Conservation (phyloP, 805 yeast species). For the Scheffersomyces amazonensis region DNA sequence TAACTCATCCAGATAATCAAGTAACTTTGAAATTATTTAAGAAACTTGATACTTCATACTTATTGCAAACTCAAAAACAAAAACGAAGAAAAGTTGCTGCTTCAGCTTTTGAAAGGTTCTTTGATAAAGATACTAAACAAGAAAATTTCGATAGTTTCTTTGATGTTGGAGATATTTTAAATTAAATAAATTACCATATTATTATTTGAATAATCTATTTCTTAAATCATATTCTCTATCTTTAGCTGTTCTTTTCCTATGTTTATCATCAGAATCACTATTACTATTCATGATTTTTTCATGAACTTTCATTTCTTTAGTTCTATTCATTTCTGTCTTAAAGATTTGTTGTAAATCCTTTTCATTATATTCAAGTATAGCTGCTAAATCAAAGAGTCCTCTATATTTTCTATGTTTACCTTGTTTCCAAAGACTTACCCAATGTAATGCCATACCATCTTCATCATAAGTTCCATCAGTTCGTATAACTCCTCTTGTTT, state of each 20-base stretch:
- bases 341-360: conserved; percentile 19
- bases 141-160: conserved; percentile 7
- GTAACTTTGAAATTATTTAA: too few relatives aligned
- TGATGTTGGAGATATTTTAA: conserved; percentile 8
- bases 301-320: conserved; percentile 23
- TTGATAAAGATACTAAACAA: conserved; percentile 1
- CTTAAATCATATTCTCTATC: conserved; percentile 40
- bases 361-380: conserved; percentile 27
- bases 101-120: not conserved
- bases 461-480: conserved; percentile 46
- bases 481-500: conserved; percentile 31
- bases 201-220: conserved; percentile 35
- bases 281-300: conserved; percentile 28
- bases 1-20: too few relatives aligned
- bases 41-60: conserved; percentile 20
- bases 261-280: conserved; percentile 40
- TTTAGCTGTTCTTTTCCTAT: conserved; percentile 41
- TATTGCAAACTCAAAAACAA: conserved; percentile 15
- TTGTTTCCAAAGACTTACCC: conserved; percentile 61
- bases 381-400: conserved; percentile 35
- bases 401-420: conserved; percentile 40
- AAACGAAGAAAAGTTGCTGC: conserved; percentile 4
- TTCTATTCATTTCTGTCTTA: conserved; percentile 27
- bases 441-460: conserved; percentile 58
- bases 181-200: too few relatives aligned